phyloP scores from a whole-genome alignment of 768 basidiomycete genomes.

The Boletus vinaceobasis region DNA sequence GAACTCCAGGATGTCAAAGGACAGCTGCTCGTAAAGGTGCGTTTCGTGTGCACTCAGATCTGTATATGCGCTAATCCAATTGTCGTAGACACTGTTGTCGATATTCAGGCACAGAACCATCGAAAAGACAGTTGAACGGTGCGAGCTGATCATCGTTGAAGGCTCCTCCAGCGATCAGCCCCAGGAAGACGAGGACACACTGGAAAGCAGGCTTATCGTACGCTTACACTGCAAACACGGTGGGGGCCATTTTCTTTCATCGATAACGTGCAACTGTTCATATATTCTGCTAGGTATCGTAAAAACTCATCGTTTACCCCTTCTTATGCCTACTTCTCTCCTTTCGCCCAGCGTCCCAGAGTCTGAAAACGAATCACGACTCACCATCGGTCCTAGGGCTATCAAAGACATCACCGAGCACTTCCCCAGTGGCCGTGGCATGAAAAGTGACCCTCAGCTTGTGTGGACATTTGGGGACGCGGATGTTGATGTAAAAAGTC shows the following conservation, averaged over 20 bases:
- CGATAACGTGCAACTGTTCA: slow-evolving; percentile 5
- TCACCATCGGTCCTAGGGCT: slow-evolving; percentile 70
- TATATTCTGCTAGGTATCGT: slow-evolving; percentile 53
- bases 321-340: slow-evolving; percentile 55
- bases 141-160: slow-evolving; percentile 70
- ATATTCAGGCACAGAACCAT: slow-evolving; percentile 71
- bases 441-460: slow-evolving; percentile 71
- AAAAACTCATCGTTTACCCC: slow-evolving; percentile 74
- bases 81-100: slow-evolving; percentile 58
- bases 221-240: slow-evolving; percentile 84
- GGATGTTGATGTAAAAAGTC: slow-evolving; percentile 67
- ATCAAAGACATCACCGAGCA: slow-evolving; percentile 80
- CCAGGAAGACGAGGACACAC: slow-evolving; percentile 45
- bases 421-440: slow-evolving; percentile 62
- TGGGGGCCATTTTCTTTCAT: slow-evolving; percentile 27
- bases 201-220: slow-evolving; percentile 70
- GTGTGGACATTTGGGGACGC: slow-evolving; percentile 74
- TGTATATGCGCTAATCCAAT: background rate
- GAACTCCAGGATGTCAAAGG: slow-evolving; percentile 53
- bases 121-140: slow-evolving; percentile 74
- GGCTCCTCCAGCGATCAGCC: slow-evolving; percentile 36
- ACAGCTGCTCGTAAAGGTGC: slow-evolving; percentile 68
- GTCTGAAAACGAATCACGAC: slow-evolving; percentile 52
- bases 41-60: slow-evolving; percentile 3
- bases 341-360: slow-evolving; percentile 68